These are phyloP conservation scores for Podaxis sp. DNA, from an alignment of 768 basidiomycete genomes.

Conservation along the genomic window DNA sequence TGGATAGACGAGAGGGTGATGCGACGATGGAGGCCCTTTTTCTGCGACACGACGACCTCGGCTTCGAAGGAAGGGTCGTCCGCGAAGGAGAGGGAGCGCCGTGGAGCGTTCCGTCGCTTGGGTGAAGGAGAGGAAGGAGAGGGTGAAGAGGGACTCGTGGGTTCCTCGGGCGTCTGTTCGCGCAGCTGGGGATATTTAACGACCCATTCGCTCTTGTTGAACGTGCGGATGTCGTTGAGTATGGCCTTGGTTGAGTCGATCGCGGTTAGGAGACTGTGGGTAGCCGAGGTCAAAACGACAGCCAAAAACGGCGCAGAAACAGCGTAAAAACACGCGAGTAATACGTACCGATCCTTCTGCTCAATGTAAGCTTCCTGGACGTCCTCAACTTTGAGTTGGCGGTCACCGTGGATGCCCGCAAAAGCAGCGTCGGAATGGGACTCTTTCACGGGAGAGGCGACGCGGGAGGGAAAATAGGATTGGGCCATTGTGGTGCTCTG, in stretches of 20 bases:
- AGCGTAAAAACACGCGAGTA: not conserved
- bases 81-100: slow-evolving; percentile 78
- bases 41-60: slow-evolving; percentile 58
- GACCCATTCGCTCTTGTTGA: slow-evolving; percentile 87
- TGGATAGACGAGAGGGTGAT: slow-evolving; percentile 55
- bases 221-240: slow-evolving; percentile 66
- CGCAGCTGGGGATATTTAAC: slow-evolving; percentile 82
- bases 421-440: slow-evolving; percentile 25
- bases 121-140: slow-evolving; percentile 26
- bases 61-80: slow-evolving; percentile 73
- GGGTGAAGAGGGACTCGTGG: slow-evolving; percentile 17
- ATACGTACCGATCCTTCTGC: slow-evolving; percentile 69
- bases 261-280: slow-evolving; percentile 66
- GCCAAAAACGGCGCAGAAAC: not conserved
- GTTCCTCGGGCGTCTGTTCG: slow-evolving; percentile 33
- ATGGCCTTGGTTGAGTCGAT: slow-evolving; percentile 71
- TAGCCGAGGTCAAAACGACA: slow-evolving; percentile 10
- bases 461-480: slow-evolving; percentile 34
- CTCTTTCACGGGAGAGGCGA: slow-evolving; percentile 32
- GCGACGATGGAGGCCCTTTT: slow-evolving; percentile 51
- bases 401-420: slow-evolving; percentile 33
- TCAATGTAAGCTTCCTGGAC: slow-evolving; percentile 75
- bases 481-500: slow-evolving; percentile 37
- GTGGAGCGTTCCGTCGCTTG: slow-evolving; percentile 38
- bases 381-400: slow-evolving; percentile 60